Conservation (phyloP, 148 eudicot genomes). For the Vaccinium vitisidaea region DNA sequence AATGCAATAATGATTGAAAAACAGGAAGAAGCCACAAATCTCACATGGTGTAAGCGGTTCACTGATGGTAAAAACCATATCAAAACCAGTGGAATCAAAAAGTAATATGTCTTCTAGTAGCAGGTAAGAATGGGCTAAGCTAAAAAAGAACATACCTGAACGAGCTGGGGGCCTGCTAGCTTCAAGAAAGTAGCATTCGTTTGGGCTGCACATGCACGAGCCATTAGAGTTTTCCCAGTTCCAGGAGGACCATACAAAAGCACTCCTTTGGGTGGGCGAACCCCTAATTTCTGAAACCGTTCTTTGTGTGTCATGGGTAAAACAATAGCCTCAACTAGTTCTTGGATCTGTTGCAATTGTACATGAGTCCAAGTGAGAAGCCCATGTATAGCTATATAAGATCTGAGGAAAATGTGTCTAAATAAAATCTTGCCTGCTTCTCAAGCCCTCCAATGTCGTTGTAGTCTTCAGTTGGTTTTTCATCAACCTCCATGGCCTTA, state of each 20-base stretch:
- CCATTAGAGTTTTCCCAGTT: conserved; percentile 96
- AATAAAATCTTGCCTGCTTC: conserved; percentile 63
- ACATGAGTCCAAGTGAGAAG: conserved; percentile 13
- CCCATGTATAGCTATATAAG: background rate
- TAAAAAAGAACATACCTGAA: conserved; percentile 54
- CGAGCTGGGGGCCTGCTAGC: conserved; percentile 98
- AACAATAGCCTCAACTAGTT: conserved; percentile 95
- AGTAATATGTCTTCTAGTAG: background rate
- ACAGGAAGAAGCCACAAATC: background rate
- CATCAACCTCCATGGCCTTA: conserved; percentile 99
- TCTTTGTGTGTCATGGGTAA: conserved; percentile 97
- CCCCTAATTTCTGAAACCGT: conserved; percentile 81
- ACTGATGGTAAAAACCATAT: background rate
- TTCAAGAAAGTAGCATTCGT: conserved; percentile 97
- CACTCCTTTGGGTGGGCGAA: conserved; percentile 97
- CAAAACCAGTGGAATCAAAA: background rate
- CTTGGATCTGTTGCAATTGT: conserved; percentile 70
- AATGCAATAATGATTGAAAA: background rate
- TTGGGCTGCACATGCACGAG: conserved; percentile 99
- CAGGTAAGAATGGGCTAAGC: background rate
- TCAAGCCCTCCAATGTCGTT: conserved; percentile 97
- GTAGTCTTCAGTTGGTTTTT: conserved; percentile 98
- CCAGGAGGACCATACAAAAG: conserved; percentile 98
- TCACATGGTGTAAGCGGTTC: background rate
- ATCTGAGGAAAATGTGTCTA: background rate